phyloP scores from a whole-genome alignment of 2,329 filamentous ascomycete species.

The Aspergillus aculeatinus region DNA sequence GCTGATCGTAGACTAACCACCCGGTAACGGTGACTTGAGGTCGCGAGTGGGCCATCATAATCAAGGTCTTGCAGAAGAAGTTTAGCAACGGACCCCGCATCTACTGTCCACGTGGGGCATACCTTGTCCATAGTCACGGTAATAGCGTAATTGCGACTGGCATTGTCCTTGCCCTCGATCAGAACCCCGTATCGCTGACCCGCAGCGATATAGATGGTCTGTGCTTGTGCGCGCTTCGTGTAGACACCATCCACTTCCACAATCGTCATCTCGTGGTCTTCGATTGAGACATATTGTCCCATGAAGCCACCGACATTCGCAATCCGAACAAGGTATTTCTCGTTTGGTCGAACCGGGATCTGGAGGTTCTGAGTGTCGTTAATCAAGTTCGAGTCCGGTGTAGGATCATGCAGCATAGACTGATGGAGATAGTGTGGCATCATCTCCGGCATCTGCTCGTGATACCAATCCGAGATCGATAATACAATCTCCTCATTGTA shows the following conservation, averaged over 20 bases:
- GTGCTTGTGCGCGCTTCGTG: background rate
- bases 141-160: conserved; percentile 63
- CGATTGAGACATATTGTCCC: conserved; percentile 48
- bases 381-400: conserved; percentile 66
- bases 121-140: conserved; percentile 66
- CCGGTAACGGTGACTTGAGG: conserved; percentile 26
- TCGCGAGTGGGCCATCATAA: conserved; percentile 64
- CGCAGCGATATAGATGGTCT: conserved; percentile 61
- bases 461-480: conserved; percentile 72
- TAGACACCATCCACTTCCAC: conserved; percentile 63
- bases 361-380: conserved; percentile 66
- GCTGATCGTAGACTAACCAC: conserved; percentile 53
- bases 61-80: conserved; percentile 56
- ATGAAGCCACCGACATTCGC: conserved; percentile 71
- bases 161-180: conserved; percentile 60
- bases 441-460: conserved; percentile 53
- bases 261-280: conserved; percentile 59
- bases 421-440: conserved; percentile 49
- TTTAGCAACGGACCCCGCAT: background rate
- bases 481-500: conserved; percentile 63
- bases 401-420: conserved; percentile 57
- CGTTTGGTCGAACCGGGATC: conserved; percentile 61
- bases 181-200: conserved; percentile 60
- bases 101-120: background rate
- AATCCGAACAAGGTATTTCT: conserved; percentile 69